Evolutionary conservation across 257 asterid species (phyloP).

Genomic region (Cynanchum wilfordii): DNA sequence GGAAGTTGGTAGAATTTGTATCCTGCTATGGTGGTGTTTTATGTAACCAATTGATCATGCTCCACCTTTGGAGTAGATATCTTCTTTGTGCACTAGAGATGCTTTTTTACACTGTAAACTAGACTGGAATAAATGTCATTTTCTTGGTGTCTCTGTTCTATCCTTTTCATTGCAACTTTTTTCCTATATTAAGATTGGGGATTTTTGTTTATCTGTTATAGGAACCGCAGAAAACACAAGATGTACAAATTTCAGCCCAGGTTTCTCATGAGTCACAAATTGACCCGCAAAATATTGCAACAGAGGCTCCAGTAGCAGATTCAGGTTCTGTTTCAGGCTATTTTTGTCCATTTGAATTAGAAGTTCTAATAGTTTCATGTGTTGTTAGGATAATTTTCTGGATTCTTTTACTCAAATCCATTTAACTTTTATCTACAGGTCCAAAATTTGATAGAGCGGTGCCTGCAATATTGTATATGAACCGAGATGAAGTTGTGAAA

Average conservation of each 20-base stretch:
- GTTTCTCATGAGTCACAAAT: conserved; percentile 62
- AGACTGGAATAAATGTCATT: background rate
- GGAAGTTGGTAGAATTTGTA: too few relatives aligned
- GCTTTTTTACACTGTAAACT: background rate
- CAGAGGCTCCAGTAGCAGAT: too few relatives aligned
- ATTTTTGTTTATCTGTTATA: conserved; percentile 20
- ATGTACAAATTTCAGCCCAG: conserved; percentile 51
- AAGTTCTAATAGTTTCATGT: too few relatives aligned
- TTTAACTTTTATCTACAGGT: conserved; percentile 48
- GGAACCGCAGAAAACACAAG: conserved; percentile 52
- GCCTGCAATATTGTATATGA: conserved; percentile 89
- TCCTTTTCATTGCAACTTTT: background rate
- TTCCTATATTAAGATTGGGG: background rate
- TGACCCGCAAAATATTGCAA: too few relatives aligned
- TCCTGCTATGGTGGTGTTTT: too few relatives aligned
- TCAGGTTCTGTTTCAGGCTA: too few relatives aligned
- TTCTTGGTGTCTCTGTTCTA: background rate
- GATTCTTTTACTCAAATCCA: too few relatives aligned
- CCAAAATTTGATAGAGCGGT: conserved; percentile 87
- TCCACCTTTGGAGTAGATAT: too few relatives aligned
- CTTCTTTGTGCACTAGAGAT: too few relatives aligned
- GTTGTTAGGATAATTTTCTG: too few relatives aligned
- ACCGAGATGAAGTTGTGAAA: conserved; percentile 84
- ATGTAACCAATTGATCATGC: too few relatives aligned
- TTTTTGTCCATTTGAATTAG: too few relatives aligned